Evolutionary conservation across 768 basidiomycete genomes (phyloP).

Genomic region (Tricholoma furcatifolium): DNA sequence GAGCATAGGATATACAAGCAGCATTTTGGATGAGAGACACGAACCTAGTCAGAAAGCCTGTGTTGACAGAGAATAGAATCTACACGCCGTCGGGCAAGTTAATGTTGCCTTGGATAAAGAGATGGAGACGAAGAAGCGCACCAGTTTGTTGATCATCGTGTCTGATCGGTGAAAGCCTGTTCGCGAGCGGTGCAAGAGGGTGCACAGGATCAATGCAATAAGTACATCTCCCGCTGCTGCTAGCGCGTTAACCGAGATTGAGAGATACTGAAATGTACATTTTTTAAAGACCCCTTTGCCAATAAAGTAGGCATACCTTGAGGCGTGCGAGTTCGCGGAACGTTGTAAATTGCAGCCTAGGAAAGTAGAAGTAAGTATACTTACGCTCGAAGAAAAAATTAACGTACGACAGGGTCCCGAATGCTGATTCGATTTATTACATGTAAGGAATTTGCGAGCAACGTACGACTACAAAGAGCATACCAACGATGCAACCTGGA

Average conservation of each 20-base stretch:
- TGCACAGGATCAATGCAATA: conserved; percentile 42
- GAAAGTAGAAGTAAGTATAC: neutral
- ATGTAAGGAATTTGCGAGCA: neutral
- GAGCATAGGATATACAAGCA: conserved; percentile 8
- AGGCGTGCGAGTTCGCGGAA: conserved; percentile 33
- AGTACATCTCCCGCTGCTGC: conserved; percentile 46
- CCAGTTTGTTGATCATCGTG: conserved; percentile 45
- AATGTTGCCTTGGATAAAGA: neutral
- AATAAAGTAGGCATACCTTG: conserved; percentile 25
- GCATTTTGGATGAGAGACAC: neutral
- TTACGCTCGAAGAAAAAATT: neutral
- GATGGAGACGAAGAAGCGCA: conserved; percentile 13
- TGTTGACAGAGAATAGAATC: conserved; percentile 48
- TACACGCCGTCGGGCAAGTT: conserved; percentile 10
- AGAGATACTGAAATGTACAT: conserved; percentile 29
- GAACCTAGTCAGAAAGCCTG: conserved; percentile 34
- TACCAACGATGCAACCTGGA: conserved; percentile 31
- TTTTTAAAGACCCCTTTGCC: neutral
- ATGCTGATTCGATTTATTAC: conserved; percentile 25
- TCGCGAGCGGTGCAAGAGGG: conserved; percentile 40
- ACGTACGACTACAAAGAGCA: conserved; percentile 7
- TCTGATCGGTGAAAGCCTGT: conserved; percentile 52
- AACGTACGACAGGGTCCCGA: conserved; percentile 33
- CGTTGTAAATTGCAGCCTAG: conserved; percentile 31
- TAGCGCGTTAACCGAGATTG: conserved; percentile 42